A percentile compares a stretch with the other conserved stretches of the same genome.
Evolutionary conservation across 2,329 filamentous ascomycete species (phyloP).

Genomic region (Cordyceps cateniannulata): DNA sequence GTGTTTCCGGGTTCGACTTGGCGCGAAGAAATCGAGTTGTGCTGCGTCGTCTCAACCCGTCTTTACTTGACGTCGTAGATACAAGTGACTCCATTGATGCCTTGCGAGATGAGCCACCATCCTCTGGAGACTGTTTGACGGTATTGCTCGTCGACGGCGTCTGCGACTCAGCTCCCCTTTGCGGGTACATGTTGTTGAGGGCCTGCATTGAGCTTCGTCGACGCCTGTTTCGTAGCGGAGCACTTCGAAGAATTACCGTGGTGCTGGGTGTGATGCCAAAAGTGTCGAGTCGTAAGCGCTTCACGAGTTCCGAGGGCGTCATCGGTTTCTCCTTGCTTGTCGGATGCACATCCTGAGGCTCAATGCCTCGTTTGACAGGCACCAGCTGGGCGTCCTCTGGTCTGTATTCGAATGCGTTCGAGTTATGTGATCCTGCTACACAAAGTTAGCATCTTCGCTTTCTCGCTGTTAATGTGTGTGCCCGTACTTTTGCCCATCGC

Average conservation of each 20-base stretch:
- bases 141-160: neutral
- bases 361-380: conserved; percentile 7
- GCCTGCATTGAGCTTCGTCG: conserved; percentile 22
- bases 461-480: too few species aligned
- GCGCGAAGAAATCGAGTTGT: conserved; percentile 19
- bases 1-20: conserved; percentile 29
- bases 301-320: conserved; percentile 21
- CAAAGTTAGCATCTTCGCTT: neutral
- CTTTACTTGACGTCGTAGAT: neutral
- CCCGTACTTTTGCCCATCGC: conserved; percentile 23
- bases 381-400: neutral
- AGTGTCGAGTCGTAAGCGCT: conserved; percentile 21
- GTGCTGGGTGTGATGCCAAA: conserved; percentile 21
- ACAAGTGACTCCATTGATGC: neutral
- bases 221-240: conserved; percentile 15
- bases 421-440: conserved; percentile 20
- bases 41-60: neutral
- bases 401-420: conserved; percentile 15
- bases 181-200: conserved; percentile 13
- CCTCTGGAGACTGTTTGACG: neutral
- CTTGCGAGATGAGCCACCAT: neutral
- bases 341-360: neutral
- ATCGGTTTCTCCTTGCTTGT: conserved; percentile 16
- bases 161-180: neutral
- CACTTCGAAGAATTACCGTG: conserved; percentile 23